phyloP scores from a whole-genome alignment of 1,284 basidiomycete genomes.

The Meripilus lineatus region DNA sequence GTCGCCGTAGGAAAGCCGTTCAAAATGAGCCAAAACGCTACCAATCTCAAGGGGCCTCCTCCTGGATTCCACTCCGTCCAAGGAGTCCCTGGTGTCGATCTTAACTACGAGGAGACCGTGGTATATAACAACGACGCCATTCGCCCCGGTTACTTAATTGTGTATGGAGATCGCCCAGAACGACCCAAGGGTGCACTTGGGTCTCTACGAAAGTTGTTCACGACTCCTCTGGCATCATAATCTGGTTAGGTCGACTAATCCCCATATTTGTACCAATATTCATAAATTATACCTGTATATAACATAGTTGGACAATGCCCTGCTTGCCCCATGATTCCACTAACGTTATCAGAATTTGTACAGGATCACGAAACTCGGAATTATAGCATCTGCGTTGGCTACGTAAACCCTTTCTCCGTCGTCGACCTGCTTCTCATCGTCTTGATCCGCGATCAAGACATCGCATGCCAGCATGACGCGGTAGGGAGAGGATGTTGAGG shows the following conservation, averaged over 20 bases:
- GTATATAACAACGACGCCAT: constrained; percentile 18
- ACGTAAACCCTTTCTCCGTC: constrained; percentile 42
- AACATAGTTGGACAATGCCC: neutral
- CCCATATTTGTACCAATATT: constrained; percentile 1
- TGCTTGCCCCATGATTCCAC: too few relatives aligned
- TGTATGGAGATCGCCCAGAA: constrained; percentile 9
- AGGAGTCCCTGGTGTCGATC: constrained; percentile 21
- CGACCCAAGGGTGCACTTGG: neutral
- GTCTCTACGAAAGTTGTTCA: constrained; percentile 8
- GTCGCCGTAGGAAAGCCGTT: constrained; percentile 56
- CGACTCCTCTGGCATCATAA: constrained; percentile 2
- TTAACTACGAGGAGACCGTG: constrained; percentile 18
- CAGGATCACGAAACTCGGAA: constrained; percentile 44
- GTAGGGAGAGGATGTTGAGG: constrained; percentile 58
- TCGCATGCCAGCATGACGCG: constrained; percentile 58
- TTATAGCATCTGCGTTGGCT: constrained; percentile 38
- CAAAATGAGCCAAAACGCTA: constrained; percentile 41
- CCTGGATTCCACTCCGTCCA: constrained; percentile 51
- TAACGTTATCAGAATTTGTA: too few relatives aligned
- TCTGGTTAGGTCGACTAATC: neutral
- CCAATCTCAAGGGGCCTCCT: constrained; percentile 42
- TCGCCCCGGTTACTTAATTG: constrained; percentile 15
- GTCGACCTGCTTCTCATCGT: constrained; percentile 19
- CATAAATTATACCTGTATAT: constrained; percentile 2
- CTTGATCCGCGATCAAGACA: constrained; percentile 35